Conservation (phyloP, 2,329 filamentous ascomycete genomes). For the Alternaria brassicae region DNA sequence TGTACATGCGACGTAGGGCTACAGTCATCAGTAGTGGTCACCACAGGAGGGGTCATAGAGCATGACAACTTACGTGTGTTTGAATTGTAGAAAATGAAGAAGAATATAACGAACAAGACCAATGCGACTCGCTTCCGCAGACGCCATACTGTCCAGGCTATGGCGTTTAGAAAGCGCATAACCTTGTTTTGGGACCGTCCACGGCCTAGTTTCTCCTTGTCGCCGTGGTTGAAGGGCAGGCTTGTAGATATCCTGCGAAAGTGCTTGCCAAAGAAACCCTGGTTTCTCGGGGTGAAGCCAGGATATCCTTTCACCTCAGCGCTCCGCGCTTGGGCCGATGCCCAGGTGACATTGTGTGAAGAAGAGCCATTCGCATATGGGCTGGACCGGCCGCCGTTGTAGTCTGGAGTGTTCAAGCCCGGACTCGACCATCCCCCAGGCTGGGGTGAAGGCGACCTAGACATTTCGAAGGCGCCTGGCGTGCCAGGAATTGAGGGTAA, state of each 20-base stretch:
- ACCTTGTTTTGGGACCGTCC: slow-evolving; percentile 55
- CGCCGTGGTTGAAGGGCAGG: slow-evolving; percentile 72
- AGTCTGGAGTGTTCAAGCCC: slow-evolving; percentile 71
- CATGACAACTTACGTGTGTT: slow-evolving; percentile 71
- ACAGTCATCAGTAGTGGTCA: slow-evolving; percentile 31
- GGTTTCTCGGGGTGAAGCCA: slow-evolving; percentile 79
- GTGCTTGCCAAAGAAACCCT: slow-evolving; percentile 86
- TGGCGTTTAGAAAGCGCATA: slow-evolving; percentile 44
- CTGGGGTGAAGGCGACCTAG: slow-evolving; percentile 84
- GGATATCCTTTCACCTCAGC: slow-evolving; percentile 76
- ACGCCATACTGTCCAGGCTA: slow-evolving; percentile 66
- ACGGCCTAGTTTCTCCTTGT: slow-evolving; percentile 78
- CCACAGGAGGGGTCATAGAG: background rate
- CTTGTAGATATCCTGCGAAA: slow-evolving; percentile 81
- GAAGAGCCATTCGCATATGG: slow-evolving; percentile 62
- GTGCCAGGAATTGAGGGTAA: slow-evolving; percentile 51
- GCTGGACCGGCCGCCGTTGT: slow-evolving; percentile 71
- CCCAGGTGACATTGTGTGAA: slow-evolving; percentile 73
- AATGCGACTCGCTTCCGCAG: slow-evolving; percentile 69
- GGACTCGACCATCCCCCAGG: slow-evolving; percentile 90
- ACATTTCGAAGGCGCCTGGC: slow-evolving; percentile 64
- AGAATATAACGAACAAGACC: slow-evolving; percentile 65
- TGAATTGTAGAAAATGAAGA: slow-evolving; percentile 69
- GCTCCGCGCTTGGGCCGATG: slow-evolving; percentile 79
- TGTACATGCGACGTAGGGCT: slow-evolving; percentile 68